Base-by-base conservation (phyloP, 1,284 basidiomycete species). In the Malassezia dermatis region DNA sequence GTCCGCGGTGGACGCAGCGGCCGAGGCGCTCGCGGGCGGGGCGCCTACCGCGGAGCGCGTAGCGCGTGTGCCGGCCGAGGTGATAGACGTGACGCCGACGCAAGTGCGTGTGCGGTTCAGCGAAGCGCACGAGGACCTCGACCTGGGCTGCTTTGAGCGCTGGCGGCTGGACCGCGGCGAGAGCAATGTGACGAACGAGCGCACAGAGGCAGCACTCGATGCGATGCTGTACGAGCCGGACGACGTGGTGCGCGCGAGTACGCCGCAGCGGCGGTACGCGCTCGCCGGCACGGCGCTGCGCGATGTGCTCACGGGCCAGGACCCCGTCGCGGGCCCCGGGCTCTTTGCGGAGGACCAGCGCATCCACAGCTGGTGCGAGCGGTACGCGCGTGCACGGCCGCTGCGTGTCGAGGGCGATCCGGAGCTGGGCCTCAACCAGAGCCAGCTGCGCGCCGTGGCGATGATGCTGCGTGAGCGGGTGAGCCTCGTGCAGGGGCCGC, bases 401-500 rank as follows among this genome's bases (percentile, higher is more conserved):
- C 65, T 89, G 24, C 76, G 78, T 1, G 76, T 89, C 2, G 84
- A 88, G 53, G 88, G 88, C 7, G 90, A 94, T 75, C 89, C 89
- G 0, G 75, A 79, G 2, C 73, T 93, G 1, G 79, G 78, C 0
- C 74, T 94, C 61, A 94, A 93, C 69, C 69, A 75, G 10, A 85
- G 84, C n/a, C 89, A 95, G 75, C 80, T 81, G 50, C 78, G 82
- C 52, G 90, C 90, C 0, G 82, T 91, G 45, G 89, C 89, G 1
- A 81, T 83, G 77, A 91, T 93, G 86, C 79, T 94, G 41, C 82
- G 83, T 6, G 81, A 89, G 63, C 78, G 83, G 28, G 75, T 89
- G 32, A 86, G 85, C 69, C 78, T 94, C 21, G 82, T 94, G 19
- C 90, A 94, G 77, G 90, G 90, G 13, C 90, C 90, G 21, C 90